Percentiles rank a stretch among this genome's conserved stretches.
Evolutionary conservation across 768 basidiomycete species (phyloP).

Genomic region (Panellus pusillus): DNA sequence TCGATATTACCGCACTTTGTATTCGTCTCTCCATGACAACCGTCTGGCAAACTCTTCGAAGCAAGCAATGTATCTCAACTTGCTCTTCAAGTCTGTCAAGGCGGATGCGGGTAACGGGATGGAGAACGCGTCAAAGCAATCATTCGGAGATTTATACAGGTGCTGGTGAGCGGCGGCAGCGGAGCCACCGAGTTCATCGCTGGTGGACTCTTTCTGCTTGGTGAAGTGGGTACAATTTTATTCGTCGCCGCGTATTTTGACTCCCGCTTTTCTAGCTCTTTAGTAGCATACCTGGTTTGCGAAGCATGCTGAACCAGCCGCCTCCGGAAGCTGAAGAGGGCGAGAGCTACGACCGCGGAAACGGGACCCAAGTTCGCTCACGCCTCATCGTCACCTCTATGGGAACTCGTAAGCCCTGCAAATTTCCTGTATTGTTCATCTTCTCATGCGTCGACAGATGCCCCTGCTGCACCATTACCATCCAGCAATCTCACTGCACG

Average conservation of each 20-base stretch:
- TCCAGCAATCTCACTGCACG: conserved; percentile 85
- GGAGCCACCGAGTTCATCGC: conserved; percentile 87
- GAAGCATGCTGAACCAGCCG: conserved; percentile 36
- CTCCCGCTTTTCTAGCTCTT: conserved; percentile 35
- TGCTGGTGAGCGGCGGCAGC: conserved; percentile 65
- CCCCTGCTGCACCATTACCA: conserved; percentile 88
- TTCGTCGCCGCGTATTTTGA: background rate
- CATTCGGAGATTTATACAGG: conserved; percentile 80
- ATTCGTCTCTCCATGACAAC: conserved; percentile 83
- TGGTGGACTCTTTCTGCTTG: conserved; percentile 83
- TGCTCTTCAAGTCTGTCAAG: conserved; percentile 90
- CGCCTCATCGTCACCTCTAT: conserved; percentile 77
- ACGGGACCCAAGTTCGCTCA: conserved; percentile 88
- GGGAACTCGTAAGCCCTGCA: conserved; percentile 75
- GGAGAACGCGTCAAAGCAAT: conserved; percentile 72
- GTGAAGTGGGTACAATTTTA: conserved; percentile 60
- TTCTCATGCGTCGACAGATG: conserved; percentile 40
- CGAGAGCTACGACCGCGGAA: conserved; percentile 79
- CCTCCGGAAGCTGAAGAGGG: conserved; percentile 28
- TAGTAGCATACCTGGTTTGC: conserved; percentile 41
- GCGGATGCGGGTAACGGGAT: conserved; percentile 53
- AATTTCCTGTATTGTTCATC: background rate
- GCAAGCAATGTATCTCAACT: conserved; percentile 95
- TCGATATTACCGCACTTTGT: conserved; percentile 81
- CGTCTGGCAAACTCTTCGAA: conserved; percentile 84